Conservation (phyloP, 306 rosid species). For the Comarum palustre region DNA sequence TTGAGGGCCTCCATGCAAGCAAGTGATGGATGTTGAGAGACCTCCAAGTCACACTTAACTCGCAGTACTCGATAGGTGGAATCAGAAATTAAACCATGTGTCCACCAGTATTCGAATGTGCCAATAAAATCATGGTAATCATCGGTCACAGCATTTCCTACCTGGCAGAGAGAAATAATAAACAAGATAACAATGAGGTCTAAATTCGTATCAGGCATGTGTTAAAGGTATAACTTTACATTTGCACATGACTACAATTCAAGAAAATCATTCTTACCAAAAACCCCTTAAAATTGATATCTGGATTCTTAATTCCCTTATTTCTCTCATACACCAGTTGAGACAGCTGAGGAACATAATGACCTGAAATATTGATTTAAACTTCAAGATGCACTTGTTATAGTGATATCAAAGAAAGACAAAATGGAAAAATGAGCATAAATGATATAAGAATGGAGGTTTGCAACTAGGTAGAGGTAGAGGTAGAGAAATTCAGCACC, state of each 20-base stretch:
- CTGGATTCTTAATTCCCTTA: conserved; percentile 66
- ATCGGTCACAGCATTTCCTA: conserved; percentile 93
- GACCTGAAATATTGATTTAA: conserved; percentile 52
- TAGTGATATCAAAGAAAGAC: conserved; percentile 7
- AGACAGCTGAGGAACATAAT: conserved; percentile 89
- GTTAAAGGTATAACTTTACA: neutral
- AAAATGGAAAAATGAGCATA: neutral
- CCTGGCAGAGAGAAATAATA: conserved; percentile 41
- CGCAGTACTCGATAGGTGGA: conserved; percentile 60
- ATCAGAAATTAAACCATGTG: conserved; percentile 93
- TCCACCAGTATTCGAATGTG: conserved; percentile 95
- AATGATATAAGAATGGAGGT: neutral
- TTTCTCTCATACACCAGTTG: conserved; percentile 64
- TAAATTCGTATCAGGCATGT: neutral
- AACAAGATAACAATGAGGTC: conserved; percentile 15
- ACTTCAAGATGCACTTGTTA: conserved; percentile 11
- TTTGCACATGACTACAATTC: conserved; percentile 3
- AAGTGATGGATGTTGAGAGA: conserved; percentile 69
- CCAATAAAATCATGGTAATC: conserved; percentile 84
- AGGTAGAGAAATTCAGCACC: conserved; percentile 41
- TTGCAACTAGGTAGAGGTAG: conserved; percentile 1
- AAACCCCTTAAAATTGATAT: conserved; percentile 78
- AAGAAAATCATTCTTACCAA: conserved; percentile 54
- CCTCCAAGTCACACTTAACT: conserved; percentile 53
- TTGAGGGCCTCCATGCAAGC: conserved; percentile 62